Percentiles rank a stretch among this genome's conserved stretches.
phyloP scores from a whole-genome alignment of 192 early-diverging fungal species.

The Coemansia guatemalensis region DNA sequence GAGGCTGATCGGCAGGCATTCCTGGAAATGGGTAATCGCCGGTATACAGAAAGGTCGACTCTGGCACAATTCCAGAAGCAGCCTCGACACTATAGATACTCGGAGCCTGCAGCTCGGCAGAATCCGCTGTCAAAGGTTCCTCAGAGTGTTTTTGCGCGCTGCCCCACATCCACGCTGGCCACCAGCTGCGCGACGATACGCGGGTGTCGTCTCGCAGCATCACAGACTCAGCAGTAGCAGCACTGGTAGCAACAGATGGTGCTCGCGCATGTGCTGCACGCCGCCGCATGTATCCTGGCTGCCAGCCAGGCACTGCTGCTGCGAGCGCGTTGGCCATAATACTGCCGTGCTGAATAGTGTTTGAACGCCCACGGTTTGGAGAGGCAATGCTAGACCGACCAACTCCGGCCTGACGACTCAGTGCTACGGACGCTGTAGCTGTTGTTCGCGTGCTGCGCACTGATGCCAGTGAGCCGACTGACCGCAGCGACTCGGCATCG shows the following conservation, averaged over 20 bases:
- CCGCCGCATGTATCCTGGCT: constrained; percentile 4
- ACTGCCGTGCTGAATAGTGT: constrained; percentile 20
- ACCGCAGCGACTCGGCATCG: constrained; percentile 41
- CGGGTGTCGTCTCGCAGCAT: constrained; percentile 42
- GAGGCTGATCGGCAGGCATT: background rate
- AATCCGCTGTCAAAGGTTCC: background rate
- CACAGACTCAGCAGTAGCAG: constrained; percentile 28
- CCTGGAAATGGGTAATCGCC: constrained; percentile 43
- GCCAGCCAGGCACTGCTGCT: constrained; percentile 7
- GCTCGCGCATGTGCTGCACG: constrained; percentile 10
- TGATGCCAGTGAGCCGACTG: constrained; percentile 35
- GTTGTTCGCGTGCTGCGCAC: constrained; percentile 40
- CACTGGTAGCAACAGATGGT: constrained; percentile 29
- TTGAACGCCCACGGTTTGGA: constrained; percentile 24
- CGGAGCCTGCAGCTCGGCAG: background rate
- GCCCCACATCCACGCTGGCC: constrained; percentile 39
- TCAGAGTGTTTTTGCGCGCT: background rate
- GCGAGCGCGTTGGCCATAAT: constrained; percentile 1
- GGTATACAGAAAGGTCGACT: constrained; percentile 43
- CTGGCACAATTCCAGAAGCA: constrained; percentile 26
- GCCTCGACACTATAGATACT: background rate
- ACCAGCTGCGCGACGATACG: constrained; percentile 35
- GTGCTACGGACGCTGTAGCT: constrained; percentile 19
- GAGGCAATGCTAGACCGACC: constrained; percentile 4
- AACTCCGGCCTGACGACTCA: constrained; percentile 13